Percentiles rank a stretch among this genome's conserved stretches.
These are phyloP conservation scores for Syzygium jambos DNA, from an alignment of 345 rosid species.

Conservation along the genomic window DNA sequence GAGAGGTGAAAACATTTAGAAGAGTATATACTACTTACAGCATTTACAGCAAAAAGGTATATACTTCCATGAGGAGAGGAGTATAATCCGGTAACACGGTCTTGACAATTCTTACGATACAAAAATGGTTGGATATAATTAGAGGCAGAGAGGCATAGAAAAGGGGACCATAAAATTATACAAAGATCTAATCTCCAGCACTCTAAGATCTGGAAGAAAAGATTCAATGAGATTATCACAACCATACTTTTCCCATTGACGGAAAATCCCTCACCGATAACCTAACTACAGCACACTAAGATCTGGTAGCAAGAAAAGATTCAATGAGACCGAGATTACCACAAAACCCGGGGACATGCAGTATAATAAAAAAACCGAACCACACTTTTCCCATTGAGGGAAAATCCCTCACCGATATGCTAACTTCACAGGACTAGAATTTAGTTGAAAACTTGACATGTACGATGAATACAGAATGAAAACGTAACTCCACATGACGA, in stretches of 20 bases:
- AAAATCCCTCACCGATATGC: neutral
- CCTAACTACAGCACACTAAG: neutral
- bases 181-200: neutral
- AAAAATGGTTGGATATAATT: neutral
- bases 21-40: neutral
- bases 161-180: neutral
- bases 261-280: neutral
- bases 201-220: neutral
- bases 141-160: neutral
- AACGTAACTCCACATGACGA: neutral
- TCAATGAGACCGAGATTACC: neutral
- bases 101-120: neutral
- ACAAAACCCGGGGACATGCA: neutral
- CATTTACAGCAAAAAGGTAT: neutral
- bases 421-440: neutral
- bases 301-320: neutral
- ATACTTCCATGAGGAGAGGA: neutral
- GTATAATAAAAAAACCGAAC: neutral
- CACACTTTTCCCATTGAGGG: neutral
- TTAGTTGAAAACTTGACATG: neutral
- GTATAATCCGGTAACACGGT: neutral
- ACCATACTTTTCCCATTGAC: neutral
- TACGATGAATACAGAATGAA: neutral
- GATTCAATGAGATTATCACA: neutral
- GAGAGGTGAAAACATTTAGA: neutral